Base-by-base conservation (phyloP, 441 rosid genomes). In the Adansonia grandidieri region DNA sequence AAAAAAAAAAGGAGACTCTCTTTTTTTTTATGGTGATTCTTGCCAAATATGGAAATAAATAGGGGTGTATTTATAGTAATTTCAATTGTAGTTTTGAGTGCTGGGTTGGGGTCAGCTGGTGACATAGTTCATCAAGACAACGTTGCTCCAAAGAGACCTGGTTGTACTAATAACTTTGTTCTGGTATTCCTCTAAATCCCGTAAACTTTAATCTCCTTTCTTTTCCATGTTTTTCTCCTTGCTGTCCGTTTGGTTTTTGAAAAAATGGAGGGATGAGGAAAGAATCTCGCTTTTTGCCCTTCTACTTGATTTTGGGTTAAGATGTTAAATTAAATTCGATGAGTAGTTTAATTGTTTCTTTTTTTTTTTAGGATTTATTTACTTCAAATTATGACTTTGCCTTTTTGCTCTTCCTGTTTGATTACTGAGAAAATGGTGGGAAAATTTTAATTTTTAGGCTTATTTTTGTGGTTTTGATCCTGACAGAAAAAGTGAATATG, bases 111-210 rank as follows among this genome's bases (percentile, higher is more conserved):
- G 9, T 85, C 85, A 11, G 89, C 83, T 66, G 86, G 91, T 19
- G 91, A 88, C 71, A 88, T 86, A 80, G 88, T 88, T 20, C 91
- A 88, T 75, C 84, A 76, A 22, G 91, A 88, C 84, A 57, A 80
- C 69, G 68, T 82, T 28, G 83, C 91, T 50, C 91, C 89, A 1
- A 83, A 64, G 79, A 69, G 87, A 64, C 80, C 91, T 69, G 89
- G 88, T 15, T 88, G 91, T 80, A 78, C 77, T 1, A 86, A 88
- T 78, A 82, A 88, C 82, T 88, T 88, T 82, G 89, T 88, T 66
- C 76, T 88, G 89, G 91, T 86, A 73, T 50, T 50, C 45, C 11
- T 56, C 11, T 4, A 28, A 58, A 9, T 44, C 28, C 54, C 32
- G 63, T 61, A 3, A 65, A 57, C 57, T 64, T 1, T 9, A 5